phyloP scores from a whole-genome alignment of 1,139 yeast species.

The Waltiozyma solani region DNA sequence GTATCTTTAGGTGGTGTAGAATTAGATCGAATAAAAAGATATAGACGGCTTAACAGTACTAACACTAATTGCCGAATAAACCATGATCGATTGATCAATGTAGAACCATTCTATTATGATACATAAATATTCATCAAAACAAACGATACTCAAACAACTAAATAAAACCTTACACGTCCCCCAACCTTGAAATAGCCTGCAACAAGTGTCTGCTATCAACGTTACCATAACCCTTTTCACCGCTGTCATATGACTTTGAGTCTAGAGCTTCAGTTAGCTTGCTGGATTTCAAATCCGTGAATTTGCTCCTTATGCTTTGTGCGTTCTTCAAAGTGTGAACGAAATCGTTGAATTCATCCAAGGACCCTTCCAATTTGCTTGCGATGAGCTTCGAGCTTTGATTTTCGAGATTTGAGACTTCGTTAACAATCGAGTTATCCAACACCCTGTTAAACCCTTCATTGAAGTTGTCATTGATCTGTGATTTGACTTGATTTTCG shows the following conservation, averaged over 20 bases:
- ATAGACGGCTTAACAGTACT: too few species aligned
- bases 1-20: constrained; percentile 34
- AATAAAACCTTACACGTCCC: too few species aligned
- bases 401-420: constrained; percentile 8
- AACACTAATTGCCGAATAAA: too few species aligned
- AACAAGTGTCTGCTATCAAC: too few species aligned
- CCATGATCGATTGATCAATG: too few species aligned
- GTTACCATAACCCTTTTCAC: too few species aligned
- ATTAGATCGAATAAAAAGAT: too few species aligned
- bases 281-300: constrained; percentile 14
- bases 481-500: not conserved
- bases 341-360: constrained; percentile 14
- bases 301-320: constrained; percentile 10
- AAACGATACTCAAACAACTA: too few species aligned
- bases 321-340: constrained; percentile 15
- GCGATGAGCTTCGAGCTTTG: constrained; percentile 17
- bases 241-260: too few species aligned
- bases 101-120: too few species aligned
- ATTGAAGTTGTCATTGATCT: constrained; percentile 1
- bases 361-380: constrained; percentile 9
- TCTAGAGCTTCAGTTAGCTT: constrained; percentile 16
- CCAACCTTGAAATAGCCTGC: too few species aligned
- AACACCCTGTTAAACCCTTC: constrained; percentile 6
- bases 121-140: too few species aligned
- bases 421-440: constrained; percentile 10